phyloP scores from a whole-genome alignment of 73 alveolate species.

The Paramecium pentaurelia region DNA sequence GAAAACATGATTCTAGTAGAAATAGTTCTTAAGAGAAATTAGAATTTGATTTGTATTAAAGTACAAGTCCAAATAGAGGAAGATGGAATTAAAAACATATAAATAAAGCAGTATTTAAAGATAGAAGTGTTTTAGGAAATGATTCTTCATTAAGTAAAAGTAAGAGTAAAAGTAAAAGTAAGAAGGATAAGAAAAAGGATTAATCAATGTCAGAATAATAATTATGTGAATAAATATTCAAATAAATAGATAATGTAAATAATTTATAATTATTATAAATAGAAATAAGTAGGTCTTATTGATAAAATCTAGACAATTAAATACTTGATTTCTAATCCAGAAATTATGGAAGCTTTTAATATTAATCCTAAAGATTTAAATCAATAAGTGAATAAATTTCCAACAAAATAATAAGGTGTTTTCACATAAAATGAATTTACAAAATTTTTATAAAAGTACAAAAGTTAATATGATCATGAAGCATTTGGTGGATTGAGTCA shows the following conservation, averaged over 20 bases:
- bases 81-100: constrained; percentile 14
- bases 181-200: neutral
- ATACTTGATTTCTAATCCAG: constrained; percentile 18
- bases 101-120: neutral
- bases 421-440: neutral
- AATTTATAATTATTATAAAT: neutral
- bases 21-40: constrained; percentile 4
- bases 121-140: neutral
- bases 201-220: neutral
- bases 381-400: neutral
- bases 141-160: neutral
- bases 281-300: neutral
- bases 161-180: neutral
- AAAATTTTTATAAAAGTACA: neutral
- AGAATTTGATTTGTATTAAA: constrained; percentile 53
- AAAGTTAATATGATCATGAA: neutral
- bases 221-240: neutral
- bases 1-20: neutral
- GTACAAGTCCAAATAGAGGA: constrained; percentile 54
- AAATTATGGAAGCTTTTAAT: constrained; percentile 27
- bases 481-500: constrained; percentile 52
- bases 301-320: neutral
- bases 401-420: neutral
- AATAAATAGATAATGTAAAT: neutral
- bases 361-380: constrained; percentile 11